Evolutionary conservation across 169 alveolate species (phyloP).

Genomic region (Theileria parva): DNA sequence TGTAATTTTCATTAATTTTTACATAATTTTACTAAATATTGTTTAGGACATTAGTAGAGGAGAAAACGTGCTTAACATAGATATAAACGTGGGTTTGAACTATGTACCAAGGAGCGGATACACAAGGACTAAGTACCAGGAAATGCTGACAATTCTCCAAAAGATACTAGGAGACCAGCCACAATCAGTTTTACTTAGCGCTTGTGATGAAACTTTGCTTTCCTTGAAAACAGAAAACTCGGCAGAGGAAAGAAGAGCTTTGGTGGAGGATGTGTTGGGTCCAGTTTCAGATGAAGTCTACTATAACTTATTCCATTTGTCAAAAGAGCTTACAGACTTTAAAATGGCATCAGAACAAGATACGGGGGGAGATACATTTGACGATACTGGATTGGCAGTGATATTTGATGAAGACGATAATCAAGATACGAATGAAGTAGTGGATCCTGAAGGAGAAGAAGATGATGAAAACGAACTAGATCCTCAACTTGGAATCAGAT

Average conservation of each 20-base stretch:
- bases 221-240: slow-evolving; percentile 81
- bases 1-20: slow-evolving; percentile 22
- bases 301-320: slow-evolving; percentile 56
- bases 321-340: slow-evolving; percentile 79
- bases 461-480: slow-evolving; percentile 49
- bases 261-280: slow-evolving; percentile 75
- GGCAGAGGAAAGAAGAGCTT: slow-evolving; percentile 77
- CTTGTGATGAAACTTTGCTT: slow-evolving; percentile 90
- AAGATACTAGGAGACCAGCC: slow-evolving; percentile 90
- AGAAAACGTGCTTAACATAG: slow-evolving; percentile 82
- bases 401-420: slow-evolving; percentile 81
- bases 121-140: slow-evolving; percentile 88
- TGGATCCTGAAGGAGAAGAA: slow-evolving; percentile 48
- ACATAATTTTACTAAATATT: slow-evolving; percentile 11
- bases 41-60: slow-evolving; percentile 75
- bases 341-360: slow-evolving; percentile 57
- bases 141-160: slow-evolving; percentile 83
- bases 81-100: slow-evolving; percentile 79
- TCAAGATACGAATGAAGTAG: slow-evolving; percentile 53
- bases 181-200: slow-evolving; percentile 87
- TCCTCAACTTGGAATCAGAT: slow-evolving; percentile 23
- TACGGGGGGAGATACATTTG: slow-evolving; percentile 48
- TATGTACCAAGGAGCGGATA: slow-evolving; percentile 91
- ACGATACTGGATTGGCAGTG: slow-evolving; percentile 76
- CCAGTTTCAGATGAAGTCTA: slow-evolving; percentile 67